phyloP scores from a whole-genome alignment of 306 rosid genomes.

The Lathyrus tuberosus region DNA sequence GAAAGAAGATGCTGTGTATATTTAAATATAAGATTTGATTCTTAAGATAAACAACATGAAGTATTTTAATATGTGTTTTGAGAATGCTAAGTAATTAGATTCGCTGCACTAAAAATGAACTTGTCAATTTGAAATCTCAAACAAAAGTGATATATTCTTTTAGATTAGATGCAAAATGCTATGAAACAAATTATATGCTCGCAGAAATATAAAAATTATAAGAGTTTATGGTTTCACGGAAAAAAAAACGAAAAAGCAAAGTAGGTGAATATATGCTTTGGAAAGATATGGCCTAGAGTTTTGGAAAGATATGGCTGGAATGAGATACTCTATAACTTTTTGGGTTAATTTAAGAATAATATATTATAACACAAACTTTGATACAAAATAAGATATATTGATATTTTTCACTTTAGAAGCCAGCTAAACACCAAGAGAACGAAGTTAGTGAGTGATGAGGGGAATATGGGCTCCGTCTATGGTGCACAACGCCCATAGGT shows the following conservation, averaged over 20 bases:
- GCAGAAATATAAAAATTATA: not conserved
- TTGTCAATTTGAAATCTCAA: slow-evolving; percentile 26
- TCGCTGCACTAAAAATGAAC: slow-evolving; percentile 24
- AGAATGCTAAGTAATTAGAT: slow-evolving; percentile 38
- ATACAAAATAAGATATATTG: too few relatives aligned
- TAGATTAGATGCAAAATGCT: slow-evolving; percentile 35
- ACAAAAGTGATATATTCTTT: slow-evolving; percentile 19
- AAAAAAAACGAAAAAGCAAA: slow-evolving; percentile 33
- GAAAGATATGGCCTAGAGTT: slow-evolving; percentile 12
- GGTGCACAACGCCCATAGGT: too few relatives aligned
- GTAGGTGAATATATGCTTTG: slow-evolving; percentile 36
- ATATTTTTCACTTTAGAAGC: too few relatives aligned
- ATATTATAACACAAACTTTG: too few relatives aligned
- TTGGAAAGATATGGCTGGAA: not conserved
- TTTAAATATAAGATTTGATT: slow-evolving; percentile 34
- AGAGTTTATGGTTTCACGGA: not conserved
- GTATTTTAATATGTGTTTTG: not conserved
- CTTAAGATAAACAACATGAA: not conserved
- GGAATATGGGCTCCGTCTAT: too few relatives aligned
- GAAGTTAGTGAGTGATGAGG: too few relatives aligned
- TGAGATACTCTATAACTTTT: not conserved
- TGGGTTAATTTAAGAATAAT: not conserved
- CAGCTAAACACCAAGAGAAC: too few relatives aligned
- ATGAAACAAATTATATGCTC: slow-evolving; percentile 24
- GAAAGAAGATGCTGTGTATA: slow-evolving; percentile 21